A percentile compares a stretch with the other conserved stretches of the same genome.
phyloP scores from a whole-genome alignment of 1,284 basidiomycete species.

The Dichomitus squalens region DNA sequence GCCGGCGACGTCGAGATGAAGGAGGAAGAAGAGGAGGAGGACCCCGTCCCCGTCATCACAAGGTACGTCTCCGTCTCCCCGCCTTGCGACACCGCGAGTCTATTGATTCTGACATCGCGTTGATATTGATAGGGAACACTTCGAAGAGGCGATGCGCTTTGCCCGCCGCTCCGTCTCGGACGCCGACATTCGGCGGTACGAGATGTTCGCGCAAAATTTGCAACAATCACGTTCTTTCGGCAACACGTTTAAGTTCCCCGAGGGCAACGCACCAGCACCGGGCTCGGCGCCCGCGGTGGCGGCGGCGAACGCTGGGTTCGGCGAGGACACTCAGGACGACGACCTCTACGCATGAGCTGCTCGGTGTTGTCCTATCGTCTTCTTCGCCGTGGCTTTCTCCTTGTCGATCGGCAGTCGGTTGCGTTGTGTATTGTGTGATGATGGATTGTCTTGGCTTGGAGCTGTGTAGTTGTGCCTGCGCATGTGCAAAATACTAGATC shows the following conservation, averaged over 20 bases:
- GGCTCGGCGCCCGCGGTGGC: conserved; percentile 36
- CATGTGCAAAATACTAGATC: conserved; percentile 22
- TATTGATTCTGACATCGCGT: conserved; percentile 3
- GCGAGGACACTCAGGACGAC: conserved; percentile 81
- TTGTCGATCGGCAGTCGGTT: background rate
- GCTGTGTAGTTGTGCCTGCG: conserved; percentile 16
- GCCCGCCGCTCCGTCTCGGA: conserved; percentile 92
- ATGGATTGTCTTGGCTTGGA: conserved; percentile 15
- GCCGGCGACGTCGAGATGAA: conserved; percentile 75
- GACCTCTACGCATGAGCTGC: conserved; percentile 77
- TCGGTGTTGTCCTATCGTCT: background rate
- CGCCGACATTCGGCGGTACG: conserved; percentile 93
- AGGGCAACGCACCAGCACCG: conserved; percentile 48
- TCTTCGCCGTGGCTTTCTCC: background rate
- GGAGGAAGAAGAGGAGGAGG: conserved; percentile 78
- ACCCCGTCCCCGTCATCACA: conserved; percentile 97
- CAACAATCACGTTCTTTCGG: conserved; percentile 89
- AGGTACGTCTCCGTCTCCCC: conserved; percentile 40
- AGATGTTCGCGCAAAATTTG: conserved; percentile 90
- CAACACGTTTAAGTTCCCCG: conserved; percentile 97
- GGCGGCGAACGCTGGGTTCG: conserved; percentile 78
- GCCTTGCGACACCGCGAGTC: background rate
- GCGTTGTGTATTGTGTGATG: no score
- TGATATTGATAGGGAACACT: conserved; percentile 68
- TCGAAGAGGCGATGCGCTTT: conserved; percentile 97